Percentiles rank a stretch among this genome's conserved stretches.
Evolutionary conservation across 768 basidiomycete genomes (phyloP).

Genomic region (Gymnopilus dilepis): DNA sequence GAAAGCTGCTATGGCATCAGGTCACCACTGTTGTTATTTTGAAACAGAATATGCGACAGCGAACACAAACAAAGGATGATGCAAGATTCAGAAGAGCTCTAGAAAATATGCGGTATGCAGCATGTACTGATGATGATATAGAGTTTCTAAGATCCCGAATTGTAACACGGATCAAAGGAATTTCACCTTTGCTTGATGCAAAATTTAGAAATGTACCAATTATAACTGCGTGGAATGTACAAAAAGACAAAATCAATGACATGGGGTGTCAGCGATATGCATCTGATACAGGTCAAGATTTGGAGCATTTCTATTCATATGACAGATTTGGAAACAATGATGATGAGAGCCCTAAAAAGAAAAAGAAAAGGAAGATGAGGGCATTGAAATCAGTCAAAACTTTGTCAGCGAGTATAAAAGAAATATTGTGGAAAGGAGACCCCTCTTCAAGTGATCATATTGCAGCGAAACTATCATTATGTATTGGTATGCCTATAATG

Average conservation of each 20-base stretch:
- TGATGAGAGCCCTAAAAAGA: not conserved
- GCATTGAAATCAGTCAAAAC: not conserved
- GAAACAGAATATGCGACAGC: slow-evolving; percentile 40
- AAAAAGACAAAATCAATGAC: slow-evolving; percentile 39
- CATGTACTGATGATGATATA: slow-evolving; percentile 32
- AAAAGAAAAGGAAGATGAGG: not conserved
- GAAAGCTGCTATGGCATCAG: slow-evolving; percentile 38
- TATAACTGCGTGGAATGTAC: slow-evolving; percentile 37
- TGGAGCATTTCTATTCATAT: slow-evolving; percentile 34
- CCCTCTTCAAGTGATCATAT: not conserved
- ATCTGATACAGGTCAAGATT: slow-evolving; percentile 26
- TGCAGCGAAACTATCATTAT: slow-evolving; percentile 29
- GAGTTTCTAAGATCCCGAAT: slow-evolving; percentile 31
- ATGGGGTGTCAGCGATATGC: slow-evolving; percentile 33
- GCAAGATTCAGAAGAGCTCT: slow-evolving; percentile 29
- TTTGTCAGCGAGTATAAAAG: not conserved
- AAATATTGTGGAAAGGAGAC: not conserved
- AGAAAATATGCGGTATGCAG: slow-evolving; percentile 38
- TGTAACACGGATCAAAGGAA: slow-evolving; percentile 24
- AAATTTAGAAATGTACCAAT: slow-evolving; percentile 38
- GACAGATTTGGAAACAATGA: slow-evolving; percentile 7
- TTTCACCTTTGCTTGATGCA: slow-evolving; percentile 11
- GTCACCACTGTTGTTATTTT: slow-evolving; percentile 42
- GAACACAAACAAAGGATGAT: slow-evolving; percentile 27
- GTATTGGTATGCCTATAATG: slow-evolving; percentile 39